phyloP scores from a whole-genome alignment of 352 stramenopile genomes.

The Pythium rhizo-oryzae region DNA sequence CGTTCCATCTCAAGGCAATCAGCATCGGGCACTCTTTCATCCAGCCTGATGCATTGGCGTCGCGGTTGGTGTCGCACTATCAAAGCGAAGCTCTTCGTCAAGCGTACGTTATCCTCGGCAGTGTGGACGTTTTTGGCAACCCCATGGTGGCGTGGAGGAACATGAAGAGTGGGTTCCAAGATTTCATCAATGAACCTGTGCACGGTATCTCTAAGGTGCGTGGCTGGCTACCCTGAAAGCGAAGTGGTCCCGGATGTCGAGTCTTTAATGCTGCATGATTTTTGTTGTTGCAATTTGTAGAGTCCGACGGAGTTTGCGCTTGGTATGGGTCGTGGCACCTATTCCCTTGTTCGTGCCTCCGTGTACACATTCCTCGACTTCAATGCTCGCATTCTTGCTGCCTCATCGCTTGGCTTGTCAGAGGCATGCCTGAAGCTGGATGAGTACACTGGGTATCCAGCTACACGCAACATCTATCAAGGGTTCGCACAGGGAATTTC shows the following conservation, averaged over 20 bases:
- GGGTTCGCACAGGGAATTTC: conserved; percentile 85
- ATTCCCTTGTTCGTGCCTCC: conserved; percentile 81
- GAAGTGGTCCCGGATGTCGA: background rate
- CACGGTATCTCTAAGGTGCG: conserved; percentile 73
- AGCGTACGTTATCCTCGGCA: conserved; percentile 87
- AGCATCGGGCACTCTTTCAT: conserved; percentile 87
- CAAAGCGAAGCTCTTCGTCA: conserved; percentile 88
- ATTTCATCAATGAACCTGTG: conserved; percentile 84
- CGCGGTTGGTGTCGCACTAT: conserved; percentile 78
- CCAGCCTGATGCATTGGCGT: conserved; percentile 71
- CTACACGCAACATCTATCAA: conserved; percentile 87
- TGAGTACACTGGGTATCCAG: conserved; percentile 87
- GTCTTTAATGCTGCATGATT: too few species aligned
- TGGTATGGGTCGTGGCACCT: conserved; percentile 76
- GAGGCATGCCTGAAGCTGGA: conserved; percentile 88
- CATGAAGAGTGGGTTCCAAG: conserved; percentile 72
- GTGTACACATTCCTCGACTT: conserved; percentile 90
- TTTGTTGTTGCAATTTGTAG: conserved; percentile 22
- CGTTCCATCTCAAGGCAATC: conserved; percentile 79
- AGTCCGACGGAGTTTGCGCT: conserved; percentile 80
- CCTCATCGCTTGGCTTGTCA: conserved; percentile 76
- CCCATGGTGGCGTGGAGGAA: conserved; percentile 91
- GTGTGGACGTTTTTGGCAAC: conserved; percentile 88
- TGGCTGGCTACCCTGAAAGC: background rate
- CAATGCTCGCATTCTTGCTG: conserved; percentile 84